phyloP scores from a whole-genome alignment of 2,329 filamentous ascomycete species.

The Diaporthe sp. region DNA sequence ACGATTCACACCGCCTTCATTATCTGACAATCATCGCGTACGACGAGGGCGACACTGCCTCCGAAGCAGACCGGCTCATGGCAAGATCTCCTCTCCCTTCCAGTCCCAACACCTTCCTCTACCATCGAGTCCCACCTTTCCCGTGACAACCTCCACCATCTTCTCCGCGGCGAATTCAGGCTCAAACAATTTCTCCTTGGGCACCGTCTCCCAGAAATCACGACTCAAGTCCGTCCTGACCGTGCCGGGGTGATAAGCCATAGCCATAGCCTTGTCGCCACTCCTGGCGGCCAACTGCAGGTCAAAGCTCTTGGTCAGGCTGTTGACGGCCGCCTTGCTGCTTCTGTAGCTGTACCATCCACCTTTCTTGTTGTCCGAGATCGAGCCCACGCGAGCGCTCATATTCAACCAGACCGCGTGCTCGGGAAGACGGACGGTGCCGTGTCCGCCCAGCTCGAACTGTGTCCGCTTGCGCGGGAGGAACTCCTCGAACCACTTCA shows the following conservation, averaged over 20 bases:
- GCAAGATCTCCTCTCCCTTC: constrained; percentile 73
- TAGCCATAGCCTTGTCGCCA: constrained; percentile 73
- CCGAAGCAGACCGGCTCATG: constrained; percentile 53
- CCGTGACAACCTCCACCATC: constrained; percentile 70
- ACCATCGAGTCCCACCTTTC: constrained; percentile 60
- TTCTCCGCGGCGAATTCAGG: constrained; percentile 75
- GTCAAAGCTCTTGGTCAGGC: constrained; percentile 79
- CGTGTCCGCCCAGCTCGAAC: constrained; percentile 43
- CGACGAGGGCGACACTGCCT: not conserved
- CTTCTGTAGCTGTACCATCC: constrained; percentile 88
- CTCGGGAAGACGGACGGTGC: constrained; percentile 52
- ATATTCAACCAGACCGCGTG: constrained; percentile 79
- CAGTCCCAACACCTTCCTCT: constrained; percentile 78
- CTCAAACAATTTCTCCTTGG: constrained; percentile 73
- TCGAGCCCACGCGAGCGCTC: constrained; percentile 82
- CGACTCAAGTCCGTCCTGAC: constrained; percentile 80
- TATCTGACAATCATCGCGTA: not conserved
- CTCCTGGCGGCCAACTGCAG: constrained; percentile 70
- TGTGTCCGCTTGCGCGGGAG: constrained; percentile 70
- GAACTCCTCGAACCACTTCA: constrained; percentile 80
- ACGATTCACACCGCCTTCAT: not conserved
- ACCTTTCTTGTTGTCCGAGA: constrained; percentile 77
- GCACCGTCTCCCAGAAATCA: constrained; percentile 78
- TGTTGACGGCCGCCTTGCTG: constrained; percentile 81
- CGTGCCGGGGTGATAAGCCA: constrained; percentile 84